Percentiles rank a stretch among this genome's conserved stretches.
These are phyloP conservation scores for Bimuria novae-zelandiae DNA, from an alignment of 2,329 filamentous ascomycete genomes.

Conservation along the genomic window DNA sequence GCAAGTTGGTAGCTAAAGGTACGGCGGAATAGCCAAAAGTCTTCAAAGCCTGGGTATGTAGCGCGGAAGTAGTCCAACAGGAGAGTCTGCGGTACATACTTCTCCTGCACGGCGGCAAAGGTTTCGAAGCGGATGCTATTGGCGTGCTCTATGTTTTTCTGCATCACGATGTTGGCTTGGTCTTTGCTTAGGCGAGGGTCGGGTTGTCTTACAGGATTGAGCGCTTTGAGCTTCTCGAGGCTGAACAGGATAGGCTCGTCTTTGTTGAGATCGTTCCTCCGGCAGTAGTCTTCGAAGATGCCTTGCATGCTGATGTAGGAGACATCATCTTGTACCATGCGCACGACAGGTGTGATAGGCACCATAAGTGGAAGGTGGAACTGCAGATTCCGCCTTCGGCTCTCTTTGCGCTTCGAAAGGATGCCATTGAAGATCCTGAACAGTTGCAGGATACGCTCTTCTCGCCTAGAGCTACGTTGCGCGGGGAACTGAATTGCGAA, in stretches of 20 bases:
- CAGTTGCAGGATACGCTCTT: constrained; percentile 92
- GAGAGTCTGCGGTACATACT: constrained; percentile 83
- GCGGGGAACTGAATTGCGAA: constrained; percentile 97
- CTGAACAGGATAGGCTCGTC: constrained; percentile 95
- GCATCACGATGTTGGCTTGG: constrained; percentile 30
- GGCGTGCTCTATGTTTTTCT: constrained; percentile 71
- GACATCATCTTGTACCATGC: constrained; percentile 92
- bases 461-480: constrained; percentile 85
- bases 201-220: constrained; percentile 50
- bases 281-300: constrained; percentile 95
- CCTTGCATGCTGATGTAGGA: constrained; percentile 94
- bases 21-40: constrained; percentile 98
- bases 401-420: constrained; percentile 90
- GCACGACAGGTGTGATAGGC: constrained; percentile 89
- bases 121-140: constrained; percentile 82
- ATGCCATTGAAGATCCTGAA: constrained; percentile 98
- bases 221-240: constrained; percentile 86
- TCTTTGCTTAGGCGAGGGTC: background rate
- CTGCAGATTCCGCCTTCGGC: constrained; percentile 86
- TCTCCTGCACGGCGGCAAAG: constrained; percentile 92
- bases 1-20: constrained; percentile 97
- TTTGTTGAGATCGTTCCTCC: constrained; percentile 83
- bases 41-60: constrained; percentile 84
- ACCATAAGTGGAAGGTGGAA: constrained; percentile 97
- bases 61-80: constrained; percentile 87